Conservation (phyloP, 2,329 filamentous ascomycete species). For the Fusarium sp. region DNA sequence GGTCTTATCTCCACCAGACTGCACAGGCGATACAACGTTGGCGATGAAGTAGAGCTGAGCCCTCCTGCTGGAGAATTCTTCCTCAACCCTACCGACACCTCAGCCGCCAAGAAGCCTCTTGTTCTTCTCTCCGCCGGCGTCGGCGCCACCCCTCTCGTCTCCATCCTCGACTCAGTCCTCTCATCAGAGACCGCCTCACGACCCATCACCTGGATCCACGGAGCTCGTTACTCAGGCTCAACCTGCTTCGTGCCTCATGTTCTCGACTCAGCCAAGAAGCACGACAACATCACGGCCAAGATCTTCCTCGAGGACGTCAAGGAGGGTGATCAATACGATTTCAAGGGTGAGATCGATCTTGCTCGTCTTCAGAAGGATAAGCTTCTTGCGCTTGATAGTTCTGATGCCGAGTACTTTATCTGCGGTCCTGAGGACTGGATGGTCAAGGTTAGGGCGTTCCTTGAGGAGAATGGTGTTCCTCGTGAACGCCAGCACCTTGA, state of each 20-base stretch:
- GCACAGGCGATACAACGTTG: slow-evolving; percentile 59
- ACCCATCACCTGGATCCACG: slow-evolving; percentile 72
- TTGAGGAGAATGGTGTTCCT: slow-evolving; percentile 67
- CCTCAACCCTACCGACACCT: slow-evolving; percentile 59
- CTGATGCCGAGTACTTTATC: slow-evolving; percentile 72
- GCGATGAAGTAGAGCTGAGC: slow-evolving; percentile 65
- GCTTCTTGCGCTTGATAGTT: slow-evolving; percentile 66
- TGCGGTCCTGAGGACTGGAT: slow-evolving; percentile 80
- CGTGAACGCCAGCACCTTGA: slow-evolving; percentile 72
- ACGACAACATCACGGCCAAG: slow-evolving; percentile 52
- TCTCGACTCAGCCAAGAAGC: slow-evolving; percentile 54
- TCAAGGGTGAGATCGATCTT: slow-evolving; percentile 69
- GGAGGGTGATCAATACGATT: slow-evolving; percentile 67
- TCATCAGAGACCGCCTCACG: slow-evolving; percentile 48
- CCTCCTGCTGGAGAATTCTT: slow-evolving; percentile 71
- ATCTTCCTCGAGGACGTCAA: slow-evolving; percentile 68
- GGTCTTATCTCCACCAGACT: slow-evolving; percentile 66
- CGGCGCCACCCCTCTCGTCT: slow-evolving; percentile 73
- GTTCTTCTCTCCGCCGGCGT: slow-evolving; percentile 76
- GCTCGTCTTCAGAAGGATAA: slow-evolving; percentile 61
- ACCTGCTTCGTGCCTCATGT: slow-evolving; percentile 69
- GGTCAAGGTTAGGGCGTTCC: slow-evolving; percentile 64
- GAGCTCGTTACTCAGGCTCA: slow-evolving; percentile 60
- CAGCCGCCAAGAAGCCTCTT: slow-evolving; percentile 62
- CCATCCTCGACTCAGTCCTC: slow-evolving; percentile 70